Evolutionary conservation across 805 yeast species (phyloP).

Genomic region (Starmerella apis): DNA sequence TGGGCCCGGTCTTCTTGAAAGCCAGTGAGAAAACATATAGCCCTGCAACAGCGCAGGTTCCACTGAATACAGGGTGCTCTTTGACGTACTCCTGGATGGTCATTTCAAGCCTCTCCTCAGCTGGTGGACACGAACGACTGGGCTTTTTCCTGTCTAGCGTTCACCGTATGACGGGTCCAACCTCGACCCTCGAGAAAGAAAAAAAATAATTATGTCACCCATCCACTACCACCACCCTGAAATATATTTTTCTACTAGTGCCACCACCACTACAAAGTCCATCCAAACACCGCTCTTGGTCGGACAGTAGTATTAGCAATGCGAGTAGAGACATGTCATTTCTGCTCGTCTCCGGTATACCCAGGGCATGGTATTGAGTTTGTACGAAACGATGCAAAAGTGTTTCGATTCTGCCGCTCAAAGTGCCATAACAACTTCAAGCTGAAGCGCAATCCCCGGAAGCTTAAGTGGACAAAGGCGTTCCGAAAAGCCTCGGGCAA

Average conservation of each 20-base stretch:
- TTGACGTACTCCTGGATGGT: constrained; percentile 24
- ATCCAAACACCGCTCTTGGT: background rate
- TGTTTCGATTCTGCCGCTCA: constrained; percentile 92
- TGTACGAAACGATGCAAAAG: constrained; percentile 96
- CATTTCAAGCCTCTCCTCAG: constrained; percentile 4
- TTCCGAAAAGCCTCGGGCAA: constrained; percentile 98
- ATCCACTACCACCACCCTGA: too few relatives aligned
- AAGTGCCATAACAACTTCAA: constrained; percentile 96
- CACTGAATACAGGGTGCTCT: constrained; percentile 66
- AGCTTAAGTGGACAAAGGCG: constrained; percentile 96
- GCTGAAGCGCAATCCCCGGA: constrained; percentile 97
- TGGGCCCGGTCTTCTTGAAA: constrained; percentile 41
- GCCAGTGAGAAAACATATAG: constrained; percentile 29
- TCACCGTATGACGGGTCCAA: constrained; percentile 8
- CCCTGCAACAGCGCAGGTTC: constrained; percentile 55
- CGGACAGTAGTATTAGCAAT: constrained; percentile 18
- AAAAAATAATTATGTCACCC: constrained; percentile 5
- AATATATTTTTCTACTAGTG: background rate
- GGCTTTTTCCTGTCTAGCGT: background rate
- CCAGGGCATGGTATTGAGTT: constrained; percentile 94
- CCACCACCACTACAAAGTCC: background rate
- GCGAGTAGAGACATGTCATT: constrained; percentile 63
- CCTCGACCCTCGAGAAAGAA: background rate
- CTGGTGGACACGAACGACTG: background rate
- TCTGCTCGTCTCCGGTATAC: constrained; percentile 94